Base-by-base conservation (phyloP, 805 yeast species). In the Blastobotrys attinorum region DNA sequence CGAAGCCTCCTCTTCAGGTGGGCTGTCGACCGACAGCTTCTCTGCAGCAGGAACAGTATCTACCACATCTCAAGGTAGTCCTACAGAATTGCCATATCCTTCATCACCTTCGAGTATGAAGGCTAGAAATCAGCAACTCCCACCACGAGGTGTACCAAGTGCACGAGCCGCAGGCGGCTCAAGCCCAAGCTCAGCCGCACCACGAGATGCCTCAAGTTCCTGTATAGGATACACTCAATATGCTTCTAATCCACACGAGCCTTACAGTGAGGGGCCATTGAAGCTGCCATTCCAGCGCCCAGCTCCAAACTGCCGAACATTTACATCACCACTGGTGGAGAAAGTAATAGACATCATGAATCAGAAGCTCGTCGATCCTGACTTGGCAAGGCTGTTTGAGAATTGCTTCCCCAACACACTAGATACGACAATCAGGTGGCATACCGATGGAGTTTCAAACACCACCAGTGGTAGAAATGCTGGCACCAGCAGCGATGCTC, bases 361-460 rank as follows among this genome's bases (percentile, higher is more conserved):
- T 39, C 40, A 41, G 8, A 68, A 71, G 50, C 65, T 85, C 16
- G 58, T 59, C 27, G 81, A 81, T 57, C 73, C 72, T 0, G 96
- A 87, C 58, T 62, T 88, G 42, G 83, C 82, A 2, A 65, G 90
- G 40, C 61, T 87, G 46, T 72, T 87, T 53, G 95, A 87, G 56
- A 87, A 87, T 58, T 72, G 89, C 35, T 71, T 86, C 45, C 96
- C 96, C 4, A 88, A 88, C 58, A 87, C 96, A 0, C 64, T 87
- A 42, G 96, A 87, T 56, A 87, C 96, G 0, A 86, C 96, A 0
- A 76, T 87, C 38, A 66, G 83, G 43, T 87, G 87, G 85, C 86
- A 81, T 60, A 25, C 29, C 10, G 29, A 25, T 11, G 29, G 29
- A 7, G 50, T 56, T 2, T 51, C 59, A n/a, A 53, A 51, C n/a